Percentiles rank a stretch among this genome's conserved stretches.
These are phyloP conservation scores for Aspergillus steynii DNA, from an alignment of 495 filamentous ascomycete genomes.

Conservation along the genomic window DNA sequence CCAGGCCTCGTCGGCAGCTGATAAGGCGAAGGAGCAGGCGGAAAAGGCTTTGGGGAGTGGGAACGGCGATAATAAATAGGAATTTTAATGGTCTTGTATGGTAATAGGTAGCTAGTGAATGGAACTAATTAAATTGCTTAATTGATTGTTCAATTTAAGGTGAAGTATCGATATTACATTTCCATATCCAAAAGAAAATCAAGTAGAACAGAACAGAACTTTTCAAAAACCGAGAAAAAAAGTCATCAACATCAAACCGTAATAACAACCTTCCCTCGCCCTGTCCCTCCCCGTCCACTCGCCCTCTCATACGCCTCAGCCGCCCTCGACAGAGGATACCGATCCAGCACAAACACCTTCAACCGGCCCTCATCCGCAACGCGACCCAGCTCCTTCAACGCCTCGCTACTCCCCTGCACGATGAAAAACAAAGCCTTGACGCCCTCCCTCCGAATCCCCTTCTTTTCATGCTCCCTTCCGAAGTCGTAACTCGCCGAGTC, in stretches of 20 bases:
- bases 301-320: constrained; percentile 36
- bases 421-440: constrained; percentile 37
- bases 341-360: constrained; percentile 28
- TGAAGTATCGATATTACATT: too few relatives aligned
- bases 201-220: too few relatives aligned
- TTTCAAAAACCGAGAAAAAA: too few relatives aligned
- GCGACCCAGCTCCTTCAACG: constrained; percentile 18
- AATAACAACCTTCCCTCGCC: constrained; percentile 33
- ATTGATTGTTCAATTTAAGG: not conserved
- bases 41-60: not conserved
- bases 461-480: constrained; percentile 35
- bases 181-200: too few relatives aligned
- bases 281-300: constrained; percentile 20
- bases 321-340: constrained; percentile 23
- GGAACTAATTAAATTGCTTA: not conserved
- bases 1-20: constrained; percentile 3
- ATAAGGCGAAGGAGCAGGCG: constrained; percentile 1
- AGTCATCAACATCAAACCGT: not conserved
- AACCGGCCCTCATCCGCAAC: constrained; percentile 24
- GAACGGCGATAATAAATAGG: not conserved
- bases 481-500: constrained; percentile 37
- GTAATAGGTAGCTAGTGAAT: not conserved
- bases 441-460: constrained; percentile 16
- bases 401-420: constrained; percentile 23
- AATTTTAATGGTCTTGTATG: not conserved